Percentiles rank a stretch among this genome's conserved stretches.
These are phyloP conservation scores for Ichthyophthirius multifiliis DNA, from an alignment of 169 alveolate species.

Conservation along the genomic window DNA sequence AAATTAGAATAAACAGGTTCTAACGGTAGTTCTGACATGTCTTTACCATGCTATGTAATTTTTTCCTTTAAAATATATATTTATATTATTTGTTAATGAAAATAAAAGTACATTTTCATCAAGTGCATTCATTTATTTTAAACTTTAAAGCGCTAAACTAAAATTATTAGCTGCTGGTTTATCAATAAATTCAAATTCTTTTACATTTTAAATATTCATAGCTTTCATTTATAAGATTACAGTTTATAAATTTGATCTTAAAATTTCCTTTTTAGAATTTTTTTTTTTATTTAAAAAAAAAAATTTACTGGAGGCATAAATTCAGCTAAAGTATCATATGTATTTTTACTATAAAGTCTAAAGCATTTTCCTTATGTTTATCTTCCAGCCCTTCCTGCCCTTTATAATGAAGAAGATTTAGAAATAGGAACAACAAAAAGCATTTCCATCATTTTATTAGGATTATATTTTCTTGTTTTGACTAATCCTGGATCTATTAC, in stretches of 20 bases:
- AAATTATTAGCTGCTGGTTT: conserved; percentile 65
- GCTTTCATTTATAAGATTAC: conserved; percentile 74
- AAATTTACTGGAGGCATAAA: conserved; percentile 64
- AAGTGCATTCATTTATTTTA: conserved; percentile 62
- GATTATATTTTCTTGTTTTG: conserved; percentile 49
- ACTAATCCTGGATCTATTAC: conserved; percentile 78
- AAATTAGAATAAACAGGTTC: conserved; percentile 73
- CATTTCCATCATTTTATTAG: conserved; percentile 72
- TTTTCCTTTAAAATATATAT: conserved; percentile 15
- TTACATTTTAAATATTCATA: conserved; percentile 71
- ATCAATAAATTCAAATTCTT: conserved; percentile 76
- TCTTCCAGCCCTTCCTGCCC: conserved; percentile 89
- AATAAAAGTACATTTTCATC: conserved; percentile 31
- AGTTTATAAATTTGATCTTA: conserved; percentile 73
- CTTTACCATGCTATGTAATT: conserved; percentile 53
- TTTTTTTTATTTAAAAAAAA: conserved; percentile 92
- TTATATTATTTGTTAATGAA: conserved; percentile 1
- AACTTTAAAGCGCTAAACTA: conserved; percentile 53
- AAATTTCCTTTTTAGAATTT: conserved; percentile 50
- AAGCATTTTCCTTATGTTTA: conserved; percentile 79
- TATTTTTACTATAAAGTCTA: conserved; percentile 75
- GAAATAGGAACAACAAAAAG: conserved; percentile 68
- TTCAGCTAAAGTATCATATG: conserved; percentile 56
- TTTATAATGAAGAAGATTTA: conserved; percentile 71
- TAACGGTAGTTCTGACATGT: conserved; percentile 74